A percentile compares a stretch with the other conserved stretches of the same genome.
phyloP scores from a whole-genome alignment of 441 rosid genomes.

The Theobroma grandiflorum region DNA sequence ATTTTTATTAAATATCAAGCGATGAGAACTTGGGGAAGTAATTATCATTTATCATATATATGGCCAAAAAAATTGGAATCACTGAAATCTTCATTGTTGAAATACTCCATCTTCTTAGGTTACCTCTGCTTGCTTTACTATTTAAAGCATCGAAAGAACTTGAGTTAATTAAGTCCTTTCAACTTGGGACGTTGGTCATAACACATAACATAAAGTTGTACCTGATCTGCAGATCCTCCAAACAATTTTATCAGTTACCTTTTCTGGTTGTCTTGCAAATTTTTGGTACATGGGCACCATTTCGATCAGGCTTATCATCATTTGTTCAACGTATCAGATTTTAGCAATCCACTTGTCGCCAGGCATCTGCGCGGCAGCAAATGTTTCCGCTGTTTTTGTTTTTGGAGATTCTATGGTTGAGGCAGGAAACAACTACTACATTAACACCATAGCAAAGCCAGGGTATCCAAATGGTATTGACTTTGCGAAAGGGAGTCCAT shows the following conservation, averaged over 20 bases:
- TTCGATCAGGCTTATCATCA: background rate
- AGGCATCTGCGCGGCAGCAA: background rate
- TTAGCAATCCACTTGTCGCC: background rate
- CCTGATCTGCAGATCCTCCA: background rate
- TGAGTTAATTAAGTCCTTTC: background rate
- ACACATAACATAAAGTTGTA: too few species aligned
- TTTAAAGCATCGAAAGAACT: background rate
- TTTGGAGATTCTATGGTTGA: slow-evolving; percentile 29
- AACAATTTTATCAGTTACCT: background rate
- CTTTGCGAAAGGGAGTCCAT: slow-evolving; percentile 38
- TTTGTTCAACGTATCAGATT: background rate
- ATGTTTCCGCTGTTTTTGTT: slow-evolving; percentile 11
- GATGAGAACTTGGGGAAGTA: too few species aligned
- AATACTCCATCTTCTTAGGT: too few species aligned
- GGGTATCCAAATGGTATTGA: slow-evolving; percentile 48
- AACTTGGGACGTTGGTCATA: too few species aligned
- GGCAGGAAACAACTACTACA: slow-evolving; percentile 16
- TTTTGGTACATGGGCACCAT: background rate
- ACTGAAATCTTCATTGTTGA: background rate
- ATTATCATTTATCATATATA: too few species aligned
- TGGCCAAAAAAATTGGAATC: too few species aligned
- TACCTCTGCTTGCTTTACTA: background rate
- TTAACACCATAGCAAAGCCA: slow-evolving; percentile 10
- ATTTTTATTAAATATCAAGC: too few species aligned
- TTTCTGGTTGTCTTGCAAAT: background rate